Evolutionary conservation across 805 yeast species (phyloP), one percentile per base, ranked within the genome.

Genomic region (Saturnispora zaruensis): DNA sequence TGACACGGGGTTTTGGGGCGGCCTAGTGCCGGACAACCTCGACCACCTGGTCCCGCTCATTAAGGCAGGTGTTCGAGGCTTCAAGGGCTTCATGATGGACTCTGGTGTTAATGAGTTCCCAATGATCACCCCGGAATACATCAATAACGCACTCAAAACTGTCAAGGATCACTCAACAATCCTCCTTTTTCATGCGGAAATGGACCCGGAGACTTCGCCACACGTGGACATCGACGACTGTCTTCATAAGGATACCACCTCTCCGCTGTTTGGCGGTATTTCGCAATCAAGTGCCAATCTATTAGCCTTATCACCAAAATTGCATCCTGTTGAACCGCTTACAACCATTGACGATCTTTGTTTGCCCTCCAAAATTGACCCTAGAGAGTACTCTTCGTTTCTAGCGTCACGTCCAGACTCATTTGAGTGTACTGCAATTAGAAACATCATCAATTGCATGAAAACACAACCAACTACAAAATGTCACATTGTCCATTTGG

Each of bases 31-130:
- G 6, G 76, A 74, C 53, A 90, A 90, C 65, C 61, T 84, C 50
- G 68, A 73, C 9, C 81, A 87, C 57, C 71, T 90, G 55, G 70
- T 75, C 21, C 96, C 96, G 0, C 73, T 90, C 60, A 81, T 89
- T 52, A 68, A 80, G 51, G 81, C 86, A 54, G 98, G 98, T 45
- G 96, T 91, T 6, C 74, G 96, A 41, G 98, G 98, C 1, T 90
- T 90, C 71, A 90, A 90, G 65, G 93, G 96, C 30, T 91, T 90
- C 59, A 67, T 91, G 68, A 88, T 90, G 60, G 96, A 90, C 56
- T 83, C 93, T 41, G 96, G 97, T n/a, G 97, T 91, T 20, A 95
- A 88, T 47, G 97, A 90, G 66, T 90, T 91, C 65, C 97, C 97
- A 1, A 87, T 84, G 55, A 83, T 90, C 48, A 74, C 72, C 37